Evolutionary conservation across 768 basidiomycete genomes (phyloP).

Genomic region (Suillus spraguei): DNA sequence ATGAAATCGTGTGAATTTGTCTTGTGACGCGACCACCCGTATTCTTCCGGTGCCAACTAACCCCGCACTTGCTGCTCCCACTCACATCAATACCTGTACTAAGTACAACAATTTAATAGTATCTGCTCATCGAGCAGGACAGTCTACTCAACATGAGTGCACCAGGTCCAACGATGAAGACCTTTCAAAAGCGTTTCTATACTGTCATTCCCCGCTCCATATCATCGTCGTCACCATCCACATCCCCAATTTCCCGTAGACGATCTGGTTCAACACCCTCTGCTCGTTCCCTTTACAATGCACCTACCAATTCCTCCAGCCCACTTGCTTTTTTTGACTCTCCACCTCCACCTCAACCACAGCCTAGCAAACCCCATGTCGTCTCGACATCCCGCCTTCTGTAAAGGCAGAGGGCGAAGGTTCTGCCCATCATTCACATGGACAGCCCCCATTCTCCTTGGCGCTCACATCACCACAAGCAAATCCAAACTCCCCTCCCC

Average conservation of each 20-base stretch:
- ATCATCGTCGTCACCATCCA: constrained; percentile 29
- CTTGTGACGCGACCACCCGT: background rate
- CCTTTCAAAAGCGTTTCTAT: constrained; percentile 54
- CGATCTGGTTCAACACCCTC: constrained; percentile 47
- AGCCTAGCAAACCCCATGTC: constrained; percentile 40
- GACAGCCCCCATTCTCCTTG: constrained; percentile 40
- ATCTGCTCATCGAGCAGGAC: background rate
- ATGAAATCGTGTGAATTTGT: background rate
- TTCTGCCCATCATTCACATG: constrained; percentile 38
- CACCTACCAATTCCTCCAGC: constrained; percentile 26
- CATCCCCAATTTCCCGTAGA: constrained; percentile 37
- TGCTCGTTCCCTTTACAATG: constrained; percentile 46
- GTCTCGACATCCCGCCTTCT: constrained; percentile 45
- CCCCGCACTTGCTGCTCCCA: constrained; percentile 3
- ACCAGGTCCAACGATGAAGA: constrained; percentile 47
- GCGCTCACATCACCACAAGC: constrained; percentile 48
- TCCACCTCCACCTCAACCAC: constrained; percentile 36
- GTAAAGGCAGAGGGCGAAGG: constrained; percentile 49
- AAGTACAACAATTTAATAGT: background rate
- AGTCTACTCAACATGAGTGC: constrained; percentile 30
- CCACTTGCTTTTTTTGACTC: constrained; percentile 45
- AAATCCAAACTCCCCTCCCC: constrained; percentile 30
- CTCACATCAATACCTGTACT: background rate
- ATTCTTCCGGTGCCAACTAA: background rate
- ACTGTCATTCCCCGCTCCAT: constrained; percentile 43